Percentiles rank a stretch among this genome's conserved stretches.
Conservation (phyloP, 371 early-diverging fungal species). For the Syncephalastrum monosporum region DNA sequence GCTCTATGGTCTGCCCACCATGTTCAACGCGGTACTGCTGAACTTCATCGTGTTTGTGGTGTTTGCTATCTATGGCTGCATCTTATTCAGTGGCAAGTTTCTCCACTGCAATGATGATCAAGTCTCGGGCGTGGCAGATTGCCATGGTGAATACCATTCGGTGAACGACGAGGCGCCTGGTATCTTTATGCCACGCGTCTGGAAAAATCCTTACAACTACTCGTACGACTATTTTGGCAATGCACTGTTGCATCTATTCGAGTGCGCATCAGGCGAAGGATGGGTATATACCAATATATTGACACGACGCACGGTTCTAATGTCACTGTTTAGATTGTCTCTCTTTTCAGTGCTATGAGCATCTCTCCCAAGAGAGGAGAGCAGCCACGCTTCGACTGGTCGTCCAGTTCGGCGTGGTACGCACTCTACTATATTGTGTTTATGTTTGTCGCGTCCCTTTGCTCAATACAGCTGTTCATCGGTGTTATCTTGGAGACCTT, state of each 20-base stretch:
- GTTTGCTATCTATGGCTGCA: slow-evolving; percentile 56
- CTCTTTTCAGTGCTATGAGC: slow-evolving; percentile 44
- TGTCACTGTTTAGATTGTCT: slow-evolving; percentile 20
- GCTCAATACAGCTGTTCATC: slow-evolving; percentile 55
- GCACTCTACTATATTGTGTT: slow-evolving; percentile 49
- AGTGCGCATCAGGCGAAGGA: slow-evolving; percentile 59
- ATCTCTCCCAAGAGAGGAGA: slow-evolving; percentile 20
- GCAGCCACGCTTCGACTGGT: slow-evolving; percentile 41
- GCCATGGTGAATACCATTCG: slow-evolving; percentile 41
- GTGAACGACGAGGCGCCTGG: slow-evolving; percentile 20
- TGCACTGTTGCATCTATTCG: slow-evolving; percentile 45
- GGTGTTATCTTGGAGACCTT: slow-evolving; percentile 58
- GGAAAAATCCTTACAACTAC: slow-evolving; percentile 54
- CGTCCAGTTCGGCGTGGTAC: slow-evolving; percentile 37
- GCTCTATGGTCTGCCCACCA: slow-evolving; percentile 45
- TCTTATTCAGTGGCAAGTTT: slow-evolving; percentile 47
- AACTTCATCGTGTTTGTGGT: slow-evolving; percentile 49
- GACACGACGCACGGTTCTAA: background rate
- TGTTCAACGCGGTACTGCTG: slow-evolving; percentile 45
- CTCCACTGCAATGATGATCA: slow-evolving; percentile 41
- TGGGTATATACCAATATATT: slow-evolving; percentile 31
- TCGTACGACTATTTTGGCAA: slow-evolving; percentile 49
- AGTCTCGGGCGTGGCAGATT: slow-evolving; percentile 12
- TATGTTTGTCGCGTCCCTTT: slow-evolving; percentile 56
- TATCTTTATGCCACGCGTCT: slow-evolving; percentile 41